Evolutionary conservation across 768 basidiomycete genomes (phyloP).

Genomic region (Scleroderma citrinum): DNA sequence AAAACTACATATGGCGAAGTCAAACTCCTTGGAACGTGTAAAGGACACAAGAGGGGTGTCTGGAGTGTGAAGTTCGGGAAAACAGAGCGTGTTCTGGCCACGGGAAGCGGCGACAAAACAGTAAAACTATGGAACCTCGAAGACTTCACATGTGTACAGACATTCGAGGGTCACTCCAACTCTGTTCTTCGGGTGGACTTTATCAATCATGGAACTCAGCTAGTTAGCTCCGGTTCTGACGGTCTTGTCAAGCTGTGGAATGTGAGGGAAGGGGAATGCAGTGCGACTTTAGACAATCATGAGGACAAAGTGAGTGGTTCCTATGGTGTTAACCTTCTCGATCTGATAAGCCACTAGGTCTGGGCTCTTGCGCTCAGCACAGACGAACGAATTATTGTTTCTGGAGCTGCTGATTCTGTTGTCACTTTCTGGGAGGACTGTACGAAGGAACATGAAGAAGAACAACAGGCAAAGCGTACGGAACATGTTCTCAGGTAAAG

Average conservation of each 20-base stretch:
- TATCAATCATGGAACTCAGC: slow-evolving; percentile 72
- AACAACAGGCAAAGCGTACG: slow-evolving; percentile 67
- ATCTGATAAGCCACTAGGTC: slow-evolving; percentile 48
- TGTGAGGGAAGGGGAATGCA: slow-evolving; percentile 81
- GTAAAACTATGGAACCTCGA: slow-evolving; percentile 92
- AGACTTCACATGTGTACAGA: slow-evolving; percentile 90
- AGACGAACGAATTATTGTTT: slow-evolving; percentile 82
- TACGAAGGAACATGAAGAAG: slow-evolving; percentile 74
- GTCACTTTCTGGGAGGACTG: slow-evolving; percentile 97
- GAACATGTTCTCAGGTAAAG: slow-evolving; percentile 78
- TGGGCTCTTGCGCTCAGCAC: slow-evolving; percentile 86
- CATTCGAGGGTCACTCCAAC: slow-evolving; percentile 97
- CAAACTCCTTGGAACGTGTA: slow-evolving; percentile 77
- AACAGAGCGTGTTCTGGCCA: slow-evolving; percentile 80
- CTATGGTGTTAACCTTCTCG: not conserved
- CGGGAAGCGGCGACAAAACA: slow-evolving; percentile 93
- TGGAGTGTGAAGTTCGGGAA: slow-evolving; percentile 90
- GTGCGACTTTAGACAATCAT: slow-evolving; percentile 90
- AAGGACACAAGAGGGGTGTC: slow-evolving; percentile 94
- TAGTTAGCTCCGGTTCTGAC: slow-evolving; percentile 89
- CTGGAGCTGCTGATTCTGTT: slow-evolving; percentile 93
- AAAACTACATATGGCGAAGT: slow-evolving; percentile 60
- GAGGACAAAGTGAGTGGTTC: slow-evolving; percentile 77
- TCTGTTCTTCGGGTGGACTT: slow-evolving; percentile 94
- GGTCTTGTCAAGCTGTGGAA: slow-evolving; percentile 97